Percentiles rank a stretch among this genome's conserved stretches.
Conservation (phyloP, 2,329 filamentous ascomycete species). For the Aspergillus sp. region DNA sequence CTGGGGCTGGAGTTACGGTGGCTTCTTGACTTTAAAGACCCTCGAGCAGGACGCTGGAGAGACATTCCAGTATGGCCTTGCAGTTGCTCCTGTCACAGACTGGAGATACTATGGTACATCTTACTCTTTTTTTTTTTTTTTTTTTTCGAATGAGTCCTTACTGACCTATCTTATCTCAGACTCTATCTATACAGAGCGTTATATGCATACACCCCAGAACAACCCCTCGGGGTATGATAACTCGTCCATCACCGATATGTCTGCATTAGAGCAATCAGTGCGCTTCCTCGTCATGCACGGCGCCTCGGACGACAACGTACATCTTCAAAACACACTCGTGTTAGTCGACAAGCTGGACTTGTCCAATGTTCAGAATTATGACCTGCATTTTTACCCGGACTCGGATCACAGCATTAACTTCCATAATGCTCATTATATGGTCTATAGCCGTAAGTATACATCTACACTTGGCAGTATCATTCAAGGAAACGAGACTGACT, state of each 20-base stretch:
- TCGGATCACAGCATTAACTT: conserved; percentile 95
- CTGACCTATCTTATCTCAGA: conserved; percentile 21
- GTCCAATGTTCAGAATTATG: conserved; percentile 83
- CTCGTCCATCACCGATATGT: conserved; percentile 71
- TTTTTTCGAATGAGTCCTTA: not conserved
- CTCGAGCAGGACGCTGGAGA: conserved; percentile 84
- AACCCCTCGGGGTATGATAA: conserved; percentile 76
- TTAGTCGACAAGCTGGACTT: conserved; percentile 85
- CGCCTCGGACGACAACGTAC: conserved; percentile 95
- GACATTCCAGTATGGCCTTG: conserved; percentile 96
- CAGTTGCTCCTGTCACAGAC: conserved; percentile 96
- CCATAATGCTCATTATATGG: conserved; percentile 85
- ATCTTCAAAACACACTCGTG: conserved; percentile 89
- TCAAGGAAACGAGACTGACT: not conserved
- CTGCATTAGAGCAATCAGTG: conserved; percentile 71
- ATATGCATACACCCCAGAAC: conserved; percentile 91
- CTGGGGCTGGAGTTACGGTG: conserved; percentile 98
- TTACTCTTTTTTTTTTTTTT: not conserved
- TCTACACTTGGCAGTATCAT: not conserved
- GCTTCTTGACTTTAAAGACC: conserved; percentile 92
- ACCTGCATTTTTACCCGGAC: conserved; percentile 94
- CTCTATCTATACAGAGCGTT: conserved; percentile 56
- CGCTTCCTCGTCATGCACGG: conserved; percentile 96
- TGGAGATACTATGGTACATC: conserved; percentile 79
- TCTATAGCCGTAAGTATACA: conserved; percentile 77